Conservation (phyloP, 192 early-diverging fungal species). For the Linnemannia schmuckeri region DNA sequence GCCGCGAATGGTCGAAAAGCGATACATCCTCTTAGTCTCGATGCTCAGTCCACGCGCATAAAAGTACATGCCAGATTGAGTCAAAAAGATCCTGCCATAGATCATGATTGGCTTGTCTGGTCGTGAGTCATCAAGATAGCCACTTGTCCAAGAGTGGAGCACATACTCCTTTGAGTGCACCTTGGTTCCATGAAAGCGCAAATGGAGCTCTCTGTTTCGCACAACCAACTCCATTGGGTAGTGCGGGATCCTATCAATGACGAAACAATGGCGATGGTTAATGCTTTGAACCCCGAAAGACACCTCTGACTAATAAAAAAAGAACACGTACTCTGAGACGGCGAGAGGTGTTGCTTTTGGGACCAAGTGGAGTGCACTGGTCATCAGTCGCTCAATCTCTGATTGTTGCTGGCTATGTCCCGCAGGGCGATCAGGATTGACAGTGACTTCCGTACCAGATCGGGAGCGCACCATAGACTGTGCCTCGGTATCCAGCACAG, state of each 20-base stretch:
- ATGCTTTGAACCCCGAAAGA: background rate
- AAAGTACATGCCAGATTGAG: slow-evolving; percentile 56
- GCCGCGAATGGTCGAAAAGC: slow-evolving; percentile 47
- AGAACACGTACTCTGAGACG: slow-evolving; percentile 31
- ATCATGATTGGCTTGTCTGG: slow-evolving; percentile 44
- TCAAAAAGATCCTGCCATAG: slow-evolving; percentile 48
- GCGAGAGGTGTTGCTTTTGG: slow-evolving; percentile 26
- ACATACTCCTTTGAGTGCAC: slow-evolving; percentile 52
- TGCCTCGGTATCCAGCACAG: background rate
- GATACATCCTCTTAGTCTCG: slow-evolving; percentile 51
- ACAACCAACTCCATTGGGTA: slow-evolving; percentile 53
- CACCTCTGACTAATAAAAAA: background rate
- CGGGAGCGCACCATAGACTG: slow-evolving; percentile 12
- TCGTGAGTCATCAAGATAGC: slow-evolving; percentile 43
- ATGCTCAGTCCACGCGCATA: slow-evolving; percentile 45
- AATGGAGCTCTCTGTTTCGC: slow-evolving; percentile 46
- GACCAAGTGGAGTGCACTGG: slow-evolving; percentile 44
- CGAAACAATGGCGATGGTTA: background rate
- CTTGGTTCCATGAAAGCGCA: slow-evolving; percentile 54
- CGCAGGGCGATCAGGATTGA: background rate
- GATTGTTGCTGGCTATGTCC: slow-evolving; percentile 37
- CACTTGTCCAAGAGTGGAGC: slow-evolving; percentile 56
- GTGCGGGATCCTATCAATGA: slow-evolving; percentile 35
- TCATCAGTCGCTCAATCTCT: slow-evolving; percentile 54
- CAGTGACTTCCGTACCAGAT: background rate